Conservation (phyloP, 2,329 filamentous ascomycete species). For the Ilyonectria mors-panacis region DNA sequence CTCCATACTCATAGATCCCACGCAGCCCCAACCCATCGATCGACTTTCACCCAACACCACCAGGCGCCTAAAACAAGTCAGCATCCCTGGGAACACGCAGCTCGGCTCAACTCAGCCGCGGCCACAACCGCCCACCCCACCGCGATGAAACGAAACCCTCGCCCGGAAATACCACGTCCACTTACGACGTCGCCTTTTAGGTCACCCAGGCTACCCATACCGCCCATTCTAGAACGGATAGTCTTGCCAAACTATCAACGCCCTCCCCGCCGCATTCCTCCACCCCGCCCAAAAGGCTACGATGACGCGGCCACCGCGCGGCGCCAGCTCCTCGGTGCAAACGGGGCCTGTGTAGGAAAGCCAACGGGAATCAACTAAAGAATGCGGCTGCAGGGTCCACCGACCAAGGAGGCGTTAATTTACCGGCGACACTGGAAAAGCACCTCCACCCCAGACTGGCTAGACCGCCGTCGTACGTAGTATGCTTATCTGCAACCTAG, state of each 20-base stretch:
- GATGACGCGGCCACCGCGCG: constrained; percentile 47
- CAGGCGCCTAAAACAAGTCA: constrained; percentile 1
- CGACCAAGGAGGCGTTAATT: neutral
- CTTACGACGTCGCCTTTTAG: neutral
- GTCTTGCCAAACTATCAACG: neutral
- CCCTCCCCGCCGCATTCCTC: constrained; percentile 2
- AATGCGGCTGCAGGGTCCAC: neutral
- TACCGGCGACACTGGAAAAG: constrained; percentile 16
- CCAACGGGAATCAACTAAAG: neutral
- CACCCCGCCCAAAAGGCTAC: constrained; percentile 36
- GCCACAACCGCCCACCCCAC: neutral
- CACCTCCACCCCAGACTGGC: constrained; percentile 19
- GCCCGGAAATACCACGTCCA: neutral
- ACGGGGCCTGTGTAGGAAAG: constrained; percentile 12
- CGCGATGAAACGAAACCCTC: constrained; percentile 11
- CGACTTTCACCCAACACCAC: neutral
- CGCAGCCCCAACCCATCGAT: neutral
- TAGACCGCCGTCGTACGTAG: constrained; percentile 20
- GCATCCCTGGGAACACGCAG: neutral
- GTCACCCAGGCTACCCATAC: neutral
- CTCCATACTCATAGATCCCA: neutral
- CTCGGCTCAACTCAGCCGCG: neutral
- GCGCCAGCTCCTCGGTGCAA: constrained; percentile 24
- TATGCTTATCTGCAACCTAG: constrained; percentile 33
- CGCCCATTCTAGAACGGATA: neutral